Evolutionary conservation across 345 rosid genomes (phyloP), one percentile per base, ranked within the genome.

Genomic region (Crucihimalaya himalaica): DNA sequence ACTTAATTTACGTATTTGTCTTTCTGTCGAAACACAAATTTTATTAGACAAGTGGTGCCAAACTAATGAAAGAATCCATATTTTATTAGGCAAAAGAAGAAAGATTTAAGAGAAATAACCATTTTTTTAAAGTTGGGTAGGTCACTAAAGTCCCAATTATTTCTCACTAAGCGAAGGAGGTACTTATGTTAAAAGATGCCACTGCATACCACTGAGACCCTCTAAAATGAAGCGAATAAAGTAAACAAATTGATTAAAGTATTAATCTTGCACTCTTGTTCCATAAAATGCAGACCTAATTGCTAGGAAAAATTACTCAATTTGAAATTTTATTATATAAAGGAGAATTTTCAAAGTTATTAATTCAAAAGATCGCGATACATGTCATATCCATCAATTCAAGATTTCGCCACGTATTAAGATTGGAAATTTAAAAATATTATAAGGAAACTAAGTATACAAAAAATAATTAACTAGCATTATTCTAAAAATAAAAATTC

Each of bases 101-200:
- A 12, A 57, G 11, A 27, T 28, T 16, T 31, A 13, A 29, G 52
- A 51, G 27, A 63, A 40, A 25, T 39, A 11, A 57, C 40, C 14
- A 19, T 48, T 23, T 23, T 61, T 45, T 53, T 5, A 19, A 34
- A 28, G 67, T 27, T 77, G 76, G 76, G 67, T 71, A 64, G 76
- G 63, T 46, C 57, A 77, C 2, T 65, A 65, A 70, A 77, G 72
- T 3, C 28, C 63, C 80, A 77, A 77, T 77, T 47, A 77, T 71
- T 71, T 65, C 63, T 71, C 76, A 77, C 63, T 64, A 57, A 65
- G 55, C 47, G 3, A 47, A 55, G 66, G 57, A 63, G 62, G 10
- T 45, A 50, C 68, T 55, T 37, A 46, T 6, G 20, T 46, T n/a
- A 54, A 69, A 73, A 54, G 69, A 61, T 76, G 71, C 71, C 76